Evolutionary conservation across 306 rosid species (phyloP), one percentile per base, ranked within the genome.

Genomic region (Alnus glutinosa): DNA sequence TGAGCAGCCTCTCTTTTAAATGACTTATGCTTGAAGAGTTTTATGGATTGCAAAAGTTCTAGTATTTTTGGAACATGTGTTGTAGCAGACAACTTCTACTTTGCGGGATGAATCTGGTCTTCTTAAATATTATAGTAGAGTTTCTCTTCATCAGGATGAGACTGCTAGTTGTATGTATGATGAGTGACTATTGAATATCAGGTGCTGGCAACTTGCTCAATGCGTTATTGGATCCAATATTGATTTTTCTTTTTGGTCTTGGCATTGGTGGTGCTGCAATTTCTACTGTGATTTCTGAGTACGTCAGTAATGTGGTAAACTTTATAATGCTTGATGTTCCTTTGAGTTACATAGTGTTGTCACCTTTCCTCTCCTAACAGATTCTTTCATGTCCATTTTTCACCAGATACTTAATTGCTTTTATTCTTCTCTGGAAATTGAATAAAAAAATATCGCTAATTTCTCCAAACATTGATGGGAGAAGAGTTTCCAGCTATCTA

Each of bases 221-320:
- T 84, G 91, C 85, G 78, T 71, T 91, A 79, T 75, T 95, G 93
- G 94, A 84, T 83, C 85, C 90, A 75, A 74, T 95, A 76, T 80
- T 95, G 77, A 91, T 95, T 77, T 93, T 91, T 83, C 59, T 54
- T 75, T 79, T 75, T 68, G 91, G 90, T 76, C 70, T 95, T 80
- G 98, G 98, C 66, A 70, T 95, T 81, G 77, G 88, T 12, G 98
- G 98, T 77, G 98, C 98, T 74, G 99, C 98, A 16, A 59, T 88
- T 80, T 81, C 99, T 73, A 91, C 92, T 0, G 95, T 92, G 92
- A 92, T 88, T 66, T 91, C 98, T 89, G 98, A 95, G 98, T 95
- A 92, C 75, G 97, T 92, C 94, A 76, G 71, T 47, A 81, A 89
- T 91, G 97, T 91, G 96, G 92, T 92, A 92, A 95, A 91, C 87